A percentile compares a stretch with the other conserved stretches of the same genome.
Conservation (phyloP, 768 basidiomycete genomes). For the Pisolithus orientalis region DNA sequence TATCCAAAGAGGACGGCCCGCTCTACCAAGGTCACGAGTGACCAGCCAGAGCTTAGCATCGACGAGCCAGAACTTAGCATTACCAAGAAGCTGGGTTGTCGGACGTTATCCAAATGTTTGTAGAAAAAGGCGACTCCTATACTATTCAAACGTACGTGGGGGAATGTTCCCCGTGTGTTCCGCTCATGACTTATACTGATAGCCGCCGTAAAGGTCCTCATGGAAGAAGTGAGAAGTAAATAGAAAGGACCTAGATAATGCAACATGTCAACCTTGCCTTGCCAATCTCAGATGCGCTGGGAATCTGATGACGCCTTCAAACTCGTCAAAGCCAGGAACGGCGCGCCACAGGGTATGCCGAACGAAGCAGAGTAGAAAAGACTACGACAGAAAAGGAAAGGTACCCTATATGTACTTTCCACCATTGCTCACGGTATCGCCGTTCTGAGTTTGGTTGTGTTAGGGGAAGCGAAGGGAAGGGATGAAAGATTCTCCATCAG, state of each 20-base stretch:
- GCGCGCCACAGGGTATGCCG: conserved; percentile 57
- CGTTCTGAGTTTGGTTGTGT: not conserved
- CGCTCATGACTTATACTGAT: conserved; percentile 23
- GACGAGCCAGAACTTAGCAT: conserved; percentile 32
- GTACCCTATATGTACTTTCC: conserved; percentile 19
- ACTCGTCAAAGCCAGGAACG: conserved; percentile 65
- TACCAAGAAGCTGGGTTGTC: conserved; percentile 88
- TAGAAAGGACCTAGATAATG: conserved; percentile 73
- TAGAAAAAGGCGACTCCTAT: conserved; percentile 95
- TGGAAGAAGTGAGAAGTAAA: conserved; percentile 65
- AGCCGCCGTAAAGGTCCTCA: conserved; percentile 49
- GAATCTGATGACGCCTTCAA: conserved; percentile 17
- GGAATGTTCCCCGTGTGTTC: not conserved
- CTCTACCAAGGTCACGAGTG: conserved; percentile 54
- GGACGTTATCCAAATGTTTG: conserved; percentile 90
- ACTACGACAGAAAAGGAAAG: conserved; percentile 33
- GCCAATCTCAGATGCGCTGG: not conserved
- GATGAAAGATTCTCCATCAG: conserved; percentile 40
- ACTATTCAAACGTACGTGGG: conserved; percentile 78
- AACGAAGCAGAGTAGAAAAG: conserved; percentile 37
- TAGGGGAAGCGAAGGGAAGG: conserved; percentile 42
- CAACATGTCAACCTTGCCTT: conserved; percentile 37
- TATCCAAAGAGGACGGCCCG: conserved; percentile 57
- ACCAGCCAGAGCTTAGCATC: conserved; percentile 62
- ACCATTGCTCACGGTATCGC: not conserved